phyloP scores from a whole-genome alignment of 2,329 filamentous ascomycete genomes.

The Microcyclospora pomicola region DNA sequence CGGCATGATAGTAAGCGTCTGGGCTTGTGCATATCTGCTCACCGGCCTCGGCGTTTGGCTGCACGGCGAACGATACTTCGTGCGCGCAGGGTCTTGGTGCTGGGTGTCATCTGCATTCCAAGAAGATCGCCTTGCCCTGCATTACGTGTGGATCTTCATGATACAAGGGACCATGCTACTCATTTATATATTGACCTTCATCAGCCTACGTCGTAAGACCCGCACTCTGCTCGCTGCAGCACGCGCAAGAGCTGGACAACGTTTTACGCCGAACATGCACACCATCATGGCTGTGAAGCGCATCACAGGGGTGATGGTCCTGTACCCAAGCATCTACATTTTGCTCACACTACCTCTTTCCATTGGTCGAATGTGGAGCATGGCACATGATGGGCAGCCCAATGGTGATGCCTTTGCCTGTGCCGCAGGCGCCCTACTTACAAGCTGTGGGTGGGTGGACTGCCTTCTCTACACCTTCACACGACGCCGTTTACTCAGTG shows the following conservation, averaged over 20 bases:
- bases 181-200: constrained; percentile 31
- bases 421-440: constrained; percentile 42
- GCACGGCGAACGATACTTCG: constrained; percentile 38
- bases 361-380: constrained; percentile 47
- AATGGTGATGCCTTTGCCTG: constrained; percentile 31
- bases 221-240: constrained; percentile 7
- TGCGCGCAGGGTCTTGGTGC: constrained; percentile 55
- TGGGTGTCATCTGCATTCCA: constrained; percentile 47
- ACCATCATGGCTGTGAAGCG: constrained; percentile 20
- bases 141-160: constrained; percentile 51
- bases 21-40: constrained; percentile 47
- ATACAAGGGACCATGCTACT: constrained; percentile 38
- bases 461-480: constrained; percentile 45
- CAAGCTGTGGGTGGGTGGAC: constrained; percentile 45
- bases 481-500: constrained; percentile 39
- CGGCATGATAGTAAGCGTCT: constrained; percentile 33
- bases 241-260: constrained; percentile 1
- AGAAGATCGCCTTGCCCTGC: constrained; percentile 43
- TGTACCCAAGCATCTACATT: constrained; percentile 57
- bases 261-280: constrained; percentile 9
- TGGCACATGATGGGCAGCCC: constrained; percentile 34
- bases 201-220: constrained; percentile 18
- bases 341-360: constrained; percentile 55
- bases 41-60: constrained; percentile 38
- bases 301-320: constrained; percentile 45